A percentile compares a stretch with the other conserved stretches of the same genome.
Evolutionary conservation across 805 yeast genomes (phyloP).

Genomic region (Isabelozyma gotoi): DNA sequence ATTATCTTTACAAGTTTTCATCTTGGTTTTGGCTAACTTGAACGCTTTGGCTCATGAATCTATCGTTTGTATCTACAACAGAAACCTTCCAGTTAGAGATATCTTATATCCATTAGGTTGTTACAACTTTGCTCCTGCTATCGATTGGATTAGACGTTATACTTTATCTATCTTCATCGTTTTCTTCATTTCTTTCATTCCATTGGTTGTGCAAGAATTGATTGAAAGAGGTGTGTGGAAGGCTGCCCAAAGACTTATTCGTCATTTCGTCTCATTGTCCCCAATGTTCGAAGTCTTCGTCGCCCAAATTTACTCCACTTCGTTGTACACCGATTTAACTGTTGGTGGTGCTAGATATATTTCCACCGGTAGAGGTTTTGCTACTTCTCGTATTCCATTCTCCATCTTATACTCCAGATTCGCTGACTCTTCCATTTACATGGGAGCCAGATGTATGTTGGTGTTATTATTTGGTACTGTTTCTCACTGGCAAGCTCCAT

Average conservation of each 20-base stretch:
- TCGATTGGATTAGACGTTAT: slow-evolving; percentile 73
- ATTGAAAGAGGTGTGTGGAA: slow-evolving; percentile 75
- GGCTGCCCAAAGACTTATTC: slow-evolving; percentile 59
- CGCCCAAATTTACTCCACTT: slow-evolving; percentile 72
- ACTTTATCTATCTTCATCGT: slow-evolving; percentile 73
- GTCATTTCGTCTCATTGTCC: slow-evolving; percentile 69
- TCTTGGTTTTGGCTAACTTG: slow-evolving; percentile 62
- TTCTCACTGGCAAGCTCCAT: slow-evolving; percentile 88
- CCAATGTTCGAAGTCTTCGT: slow-evolving; percentile 80
- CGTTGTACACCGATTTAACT: slow-evolving; percentile 64
- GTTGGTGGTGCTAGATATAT: slow-evolving; percentile 82
- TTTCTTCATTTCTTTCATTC: slow-evolving; percentile 71
- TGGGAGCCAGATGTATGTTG: slow-evolving; percentile 78
- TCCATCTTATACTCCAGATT: slow-evolving; percentile 65
- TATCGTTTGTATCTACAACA: slow-evolving; percentile 59
- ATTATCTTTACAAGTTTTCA: slow-evolving; percentile 54
- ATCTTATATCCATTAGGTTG: slow-evolving; percentile 68
- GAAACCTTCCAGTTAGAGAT: slow-evolving; percentile 59
- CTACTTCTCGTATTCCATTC: slow-evolving; percentile 70
- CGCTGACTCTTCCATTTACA: slow-evolving; percentile 76
- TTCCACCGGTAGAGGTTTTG: slow-evolving; percentile 82
- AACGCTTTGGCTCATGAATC: slow-evolving; percentile 64
- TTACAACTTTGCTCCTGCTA: slow-evolving; percentile 64
- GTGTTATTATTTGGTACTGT: slow-evolving; percentile 72
- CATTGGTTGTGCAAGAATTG: slow-evolving; percentile 73